Evolutionary conservation across 306 rosid species (phyloP).

Genomic region (Fagus crenata): DNA sequence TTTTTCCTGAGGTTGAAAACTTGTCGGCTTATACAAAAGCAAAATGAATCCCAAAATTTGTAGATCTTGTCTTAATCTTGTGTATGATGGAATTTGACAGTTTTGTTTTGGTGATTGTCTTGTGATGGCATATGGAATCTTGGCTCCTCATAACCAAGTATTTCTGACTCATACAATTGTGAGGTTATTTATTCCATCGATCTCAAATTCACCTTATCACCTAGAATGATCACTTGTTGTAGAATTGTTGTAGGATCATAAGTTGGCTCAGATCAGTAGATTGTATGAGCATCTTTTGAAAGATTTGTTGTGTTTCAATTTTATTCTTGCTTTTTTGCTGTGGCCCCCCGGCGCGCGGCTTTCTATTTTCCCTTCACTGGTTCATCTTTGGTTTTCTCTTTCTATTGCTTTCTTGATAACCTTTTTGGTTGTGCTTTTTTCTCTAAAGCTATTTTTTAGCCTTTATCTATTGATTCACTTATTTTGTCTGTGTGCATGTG

Average conservation of each 20-base stretch:
- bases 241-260: background rate
- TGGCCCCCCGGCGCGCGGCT: too few species aligned
- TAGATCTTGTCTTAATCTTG: background rate
- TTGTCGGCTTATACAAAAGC: background rate
- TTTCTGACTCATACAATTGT: background rate
- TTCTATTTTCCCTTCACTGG: background rate
- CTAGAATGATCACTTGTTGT: background rate
- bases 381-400: background rate
- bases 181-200: background rate
- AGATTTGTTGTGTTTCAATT: too few species aligned
- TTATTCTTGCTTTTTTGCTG: background rate
- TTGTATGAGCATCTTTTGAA: too few species aligned
- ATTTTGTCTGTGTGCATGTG: background rate
- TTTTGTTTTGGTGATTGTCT: background rate
- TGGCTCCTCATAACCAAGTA: background rate
- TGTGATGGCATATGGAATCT: background rate
- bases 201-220: background rate
- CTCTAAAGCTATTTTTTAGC: background rate
- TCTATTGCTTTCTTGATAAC: background rate
- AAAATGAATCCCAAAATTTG: background rate
- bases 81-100: background rate
- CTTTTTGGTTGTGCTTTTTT: background rate
- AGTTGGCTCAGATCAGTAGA: conserved; percentile 4
- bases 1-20: background rate
- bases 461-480: background rate